Base-by-base conservation (phyloP, 2,329 filamentous ascomycete genomes). In the Penicillium italicum region DNA sequence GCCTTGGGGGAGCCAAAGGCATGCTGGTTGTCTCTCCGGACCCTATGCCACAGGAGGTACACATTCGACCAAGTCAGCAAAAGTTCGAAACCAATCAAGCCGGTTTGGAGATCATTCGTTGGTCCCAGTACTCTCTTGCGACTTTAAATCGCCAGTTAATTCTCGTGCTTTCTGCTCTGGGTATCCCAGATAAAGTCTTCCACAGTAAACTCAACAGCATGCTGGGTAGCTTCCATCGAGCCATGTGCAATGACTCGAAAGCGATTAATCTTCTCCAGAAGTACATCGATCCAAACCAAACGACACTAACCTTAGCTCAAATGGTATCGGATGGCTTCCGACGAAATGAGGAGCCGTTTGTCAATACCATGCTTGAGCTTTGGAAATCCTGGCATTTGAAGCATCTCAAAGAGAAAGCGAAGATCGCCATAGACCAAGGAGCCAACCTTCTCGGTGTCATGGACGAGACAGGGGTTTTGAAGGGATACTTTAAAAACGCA, bases 371-470 rank as follows among this genome's bases (percentile, higher is more conserved):
- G 9, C 76, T 99, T 11, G 83, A 85, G 34, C 79, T 97, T 0
- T 99, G 94, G 93, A 82, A 88, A 59, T 84, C 90, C 1, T 97
- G 90, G 89, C 90, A 88, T 0, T 83, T 96, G 62, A 96, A 96
- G 67, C 82, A 88, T 12, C 81, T 99, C 18, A 97, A 96, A 64
- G 91, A 97, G 63, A 97, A 97, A 65, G 91, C 93, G 0, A 87
- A 88, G 28, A 90, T 99, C 41, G 80, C 85, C 2, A 82, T 99
- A 10, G 85, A 91, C 7, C 76, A 93, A 55, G 91, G 93, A 1
- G 92, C 91, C 0, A 96, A 95, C 68, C 80, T 97, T 0, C 82
- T 97, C 7, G 94, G 93, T 3, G 91, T 90, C 59, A 84, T 93
- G 6, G 94, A 99, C 62, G 94, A 99, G 72, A 93, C 89, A 0